Base-by-base conservation (phyloP, 805 yeast genomes). In the Pichia cephalocereana region DNA sequence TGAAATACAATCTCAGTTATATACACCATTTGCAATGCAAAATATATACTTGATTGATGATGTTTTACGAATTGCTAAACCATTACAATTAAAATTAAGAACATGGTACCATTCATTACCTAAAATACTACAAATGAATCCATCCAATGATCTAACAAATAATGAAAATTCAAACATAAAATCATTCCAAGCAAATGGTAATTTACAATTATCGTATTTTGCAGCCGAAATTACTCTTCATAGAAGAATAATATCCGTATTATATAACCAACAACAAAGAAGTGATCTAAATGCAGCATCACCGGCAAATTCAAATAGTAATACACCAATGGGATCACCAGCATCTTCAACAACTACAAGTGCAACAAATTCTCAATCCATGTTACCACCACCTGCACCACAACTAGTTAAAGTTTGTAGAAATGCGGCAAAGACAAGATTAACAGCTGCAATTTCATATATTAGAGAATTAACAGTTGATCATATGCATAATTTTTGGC, bases 401-500 rank as follows among this genome's bases (percentile, higher is more conserved):
- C 84, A 82, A 51, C 64, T 83, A 26, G 69, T 74, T 10, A 65
- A 69, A 31, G 89, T 89, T 1, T 88, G 96, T 61, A 74, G 96
- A 40, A 71, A 82, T 30, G 96, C 96, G 0, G 97, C 96, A 2
- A 79, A 75, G 49, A 83, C 95, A 2, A 70, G 98, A 58, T 70
- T 90, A 17, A 66, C 77, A 8, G 96, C 96, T 0, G 86, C 96
- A 0, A 77, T 86, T 51, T 93, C 85, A 46, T 85, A 87, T 63
- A 81, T 86, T 10, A 69, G 82, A 44, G 83, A 80, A 51, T 71
- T 90, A 62, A 82, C 81, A 55, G 82, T 84, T 10, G 96, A 88
- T 55, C 95, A 88, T 59, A 73, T 87, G 43, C 90, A 82, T 60
- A 79, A 95, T 11, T 89, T 88, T 63, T 90, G 96, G 96, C 93